Percentiles rank a stretch among this genome's conserved stretches.
These are phyloP conservation scores for Trypanosoma brucei DNA, from an alignment of 208 protist genomes.

Conservation along the genomic window DNA sequence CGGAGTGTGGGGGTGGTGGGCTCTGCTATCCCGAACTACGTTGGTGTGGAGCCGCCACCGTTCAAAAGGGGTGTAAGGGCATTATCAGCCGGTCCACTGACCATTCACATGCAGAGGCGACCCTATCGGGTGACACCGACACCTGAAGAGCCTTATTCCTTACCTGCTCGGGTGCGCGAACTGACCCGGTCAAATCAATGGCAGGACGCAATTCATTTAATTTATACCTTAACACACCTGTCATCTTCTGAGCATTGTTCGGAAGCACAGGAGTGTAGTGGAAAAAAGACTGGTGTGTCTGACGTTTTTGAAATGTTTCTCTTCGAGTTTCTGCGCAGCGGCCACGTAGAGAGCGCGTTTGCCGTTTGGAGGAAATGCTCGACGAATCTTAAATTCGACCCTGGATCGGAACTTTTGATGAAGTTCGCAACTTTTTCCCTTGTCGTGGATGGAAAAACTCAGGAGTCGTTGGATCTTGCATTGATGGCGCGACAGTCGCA, in stretches of 20 bases:
- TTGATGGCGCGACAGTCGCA: not conserved
- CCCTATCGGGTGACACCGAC: not conserved
- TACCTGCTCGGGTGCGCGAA: not conserved
- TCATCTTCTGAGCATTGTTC: not conserved
- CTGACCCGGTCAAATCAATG: conserved; percentile 4
- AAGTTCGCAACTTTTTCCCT: conserved; percentile 38
- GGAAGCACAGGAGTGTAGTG: too few species aligned
- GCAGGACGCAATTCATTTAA: conserved; percentile 13
- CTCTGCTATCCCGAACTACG: too few species aligned
- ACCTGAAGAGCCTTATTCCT: not conserved
- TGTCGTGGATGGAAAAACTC: conserved; percentile 33
- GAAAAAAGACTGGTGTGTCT: not conserved
- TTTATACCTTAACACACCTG: not conserved
- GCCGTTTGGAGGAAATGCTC: conserved; percentile 23
- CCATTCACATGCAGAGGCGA: not conserved
- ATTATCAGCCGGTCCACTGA: too few species aligned
- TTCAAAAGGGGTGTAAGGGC: too few species aligned
- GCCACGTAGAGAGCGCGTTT: conserved; percentile 24
- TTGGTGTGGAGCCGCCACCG: too few species aligned
- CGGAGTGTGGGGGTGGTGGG: too few species aligned
- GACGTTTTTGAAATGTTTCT: conserved; percentile 18
- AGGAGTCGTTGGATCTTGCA: conserved; percentile 34
- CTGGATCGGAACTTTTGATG: conserved; percentile 21
- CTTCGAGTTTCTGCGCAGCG: conserved; percentile 23
- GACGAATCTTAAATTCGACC: conserved; percentile 8